A percentile compares a stretch with the other conserved stretches of the same genome.
These are phyloP conservation scores for Penicillium sumatraense DNA, from an alignment of 2,329 filamentous ascomycete genomes.

Conservation along the genomic window DNA sequence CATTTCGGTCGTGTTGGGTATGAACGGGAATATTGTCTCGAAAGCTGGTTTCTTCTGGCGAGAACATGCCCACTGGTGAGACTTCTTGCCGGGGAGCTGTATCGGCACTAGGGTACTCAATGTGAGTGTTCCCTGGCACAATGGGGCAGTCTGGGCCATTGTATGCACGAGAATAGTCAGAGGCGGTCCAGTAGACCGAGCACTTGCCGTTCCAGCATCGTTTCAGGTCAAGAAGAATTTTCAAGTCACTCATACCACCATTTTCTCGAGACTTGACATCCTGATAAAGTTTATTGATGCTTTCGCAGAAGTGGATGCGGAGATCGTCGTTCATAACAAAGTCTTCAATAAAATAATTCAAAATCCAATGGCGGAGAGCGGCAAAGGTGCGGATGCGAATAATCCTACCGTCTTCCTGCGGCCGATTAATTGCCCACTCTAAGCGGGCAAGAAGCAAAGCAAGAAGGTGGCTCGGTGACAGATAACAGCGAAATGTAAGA, in stretches of 20 bases:
- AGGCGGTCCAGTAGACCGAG: conserved; percentile 82
- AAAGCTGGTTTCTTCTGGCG: conserved; percentile 14
- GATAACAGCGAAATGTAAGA: conserved; percentile 87
- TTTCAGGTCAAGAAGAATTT: conserved; percentile 91
- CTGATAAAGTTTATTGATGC: conserved; percentile 69
- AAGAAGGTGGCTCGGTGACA: conserved; percentile 76
- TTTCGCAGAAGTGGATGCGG: conserved; percentile 76
- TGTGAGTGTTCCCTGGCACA: conserved; percentile 73
- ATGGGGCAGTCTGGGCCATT: conserved; percentile 70
- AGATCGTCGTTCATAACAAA: conserved; percentile 79
- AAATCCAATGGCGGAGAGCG: conserved; percentile 91
- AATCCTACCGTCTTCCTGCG: conserved; percentile 85
- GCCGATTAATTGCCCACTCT: conserved; percentile 79
- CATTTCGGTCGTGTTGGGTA: conserved; percentile 38
- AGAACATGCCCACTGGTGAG: conserved; percentile 2
- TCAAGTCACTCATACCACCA: conserved; percentile 68
- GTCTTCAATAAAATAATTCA: conserved; percentile 97
- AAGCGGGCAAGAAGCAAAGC: conserved; percentile 83
- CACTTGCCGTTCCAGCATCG: conserved; percentile 96
- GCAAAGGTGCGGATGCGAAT: conserved; percentile 97
- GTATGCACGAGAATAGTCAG: conserved; percentile 64
- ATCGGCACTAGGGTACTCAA: conserved; percentile 52
- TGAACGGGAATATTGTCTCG: conserved; percentile 22
- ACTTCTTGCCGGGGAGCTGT: conserved; percentile 13
- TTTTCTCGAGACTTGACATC: conserved; percentile 57